Evolutionary conservation across 2,329 filamentous ascomycete species (phyloP), one percentile per base, ranked within the genome.

Genomic region (Colletotrichum falcatum): DNA sequence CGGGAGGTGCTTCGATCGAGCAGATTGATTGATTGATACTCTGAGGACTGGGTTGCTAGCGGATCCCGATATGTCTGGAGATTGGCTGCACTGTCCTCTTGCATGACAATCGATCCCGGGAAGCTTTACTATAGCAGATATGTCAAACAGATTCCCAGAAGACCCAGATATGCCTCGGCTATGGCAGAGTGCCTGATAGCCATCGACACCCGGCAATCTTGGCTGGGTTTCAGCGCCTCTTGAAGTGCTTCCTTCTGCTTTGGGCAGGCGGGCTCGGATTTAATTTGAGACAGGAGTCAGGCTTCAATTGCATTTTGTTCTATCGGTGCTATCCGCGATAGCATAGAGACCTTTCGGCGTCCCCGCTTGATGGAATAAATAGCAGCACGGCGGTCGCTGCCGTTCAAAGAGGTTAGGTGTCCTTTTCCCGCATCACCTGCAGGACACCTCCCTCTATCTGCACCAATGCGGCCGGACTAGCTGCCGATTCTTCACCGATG

Each of bases 381-480:
- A 62, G 66, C 56, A 58, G 46, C 63, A 33, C 49, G 56, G 67
- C 35, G 33, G 49, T 37, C 33, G 42, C 30, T 56, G 39, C 33
- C 63, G 51, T 70, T 44, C 28, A 62, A 70, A 62, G 28, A 65
- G 69, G 46, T 39, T 59, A 71, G 65, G 59, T 71, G 65, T 71
- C 65, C 65, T 71, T 64, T 64, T 65, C 28, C 37, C 39, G 53
- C 33, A 54, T 62, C 58, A 44, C 48, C 63, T 48, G 63, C 63
- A 59, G 63, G 48, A 65, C 49, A 44, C 49, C 63, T 23, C 20
- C 20, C 20, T 18, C 20, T 18, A 37, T 62, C 51, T 58, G 63
- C 56, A 63, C 66, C 67, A 23, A 58, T 55, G 39, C 48, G 55
- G 39, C 44, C 26, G 42, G 58, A 33, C 44, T 70, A 66, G 63